Evolutionary conservation across 371 early-diverging fungal species (phyloP).

Genomic region (Actinomortierella wolfii): DNA sequence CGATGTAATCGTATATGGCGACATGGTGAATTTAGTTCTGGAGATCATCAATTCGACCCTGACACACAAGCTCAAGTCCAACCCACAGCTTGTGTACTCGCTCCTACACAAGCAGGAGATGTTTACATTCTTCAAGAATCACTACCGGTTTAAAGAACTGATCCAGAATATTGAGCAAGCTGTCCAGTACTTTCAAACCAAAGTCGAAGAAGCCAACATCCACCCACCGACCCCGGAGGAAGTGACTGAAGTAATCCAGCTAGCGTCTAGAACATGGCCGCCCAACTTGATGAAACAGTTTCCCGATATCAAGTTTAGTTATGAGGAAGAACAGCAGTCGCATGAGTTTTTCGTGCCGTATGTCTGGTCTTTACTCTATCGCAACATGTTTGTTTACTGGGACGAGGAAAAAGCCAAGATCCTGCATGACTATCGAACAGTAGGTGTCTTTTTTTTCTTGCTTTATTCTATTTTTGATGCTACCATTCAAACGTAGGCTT

Average conservation of each 20-base stretch:
- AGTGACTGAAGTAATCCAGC: constrained; percentile 68
- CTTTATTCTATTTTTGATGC: not conserved
- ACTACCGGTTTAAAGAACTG: constrained; percentile 59
- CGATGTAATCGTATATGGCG: constrained; percentile 66
- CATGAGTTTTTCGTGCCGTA: constrained; percentile 74
- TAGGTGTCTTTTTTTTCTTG: constrained; percentile 15
- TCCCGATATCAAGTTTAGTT: constrained; percentile 69
- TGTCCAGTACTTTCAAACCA: constrained; percentile 64
- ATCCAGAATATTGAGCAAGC: constrained; percentile 68
- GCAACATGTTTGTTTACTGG: constrained; percentile 70
- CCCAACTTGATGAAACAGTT: constrained; percentile 57
- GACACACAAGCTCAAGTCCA: constrained; percentile 65
- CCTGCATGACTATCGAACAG: constrained; percentile 52
- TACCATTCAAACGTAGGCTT: not conserved
- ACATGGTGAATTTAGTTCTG: constrained; percentile 67
- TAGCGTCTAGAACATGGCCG: constrained; percentile 71
- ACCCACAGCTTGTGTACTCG: constrained; percentile 76
- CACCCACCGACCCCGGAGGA: constrained; percentile 71
- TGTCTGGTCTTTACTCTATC: constrained; percentile 69
- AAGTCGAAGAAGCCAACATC: constrained; percentile 68
- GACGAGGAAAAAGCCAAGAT: constrained; percentile 66
- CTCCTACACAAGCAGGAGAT: constrained; percentile 71
- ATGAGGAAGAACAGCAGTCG: constrained; percentile 66
- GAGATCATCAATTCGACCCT: constrained; percentile 75
- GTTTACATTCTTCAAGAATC: constrained; percentile 59